phyloP scores from a whole-genome alignment of 345 rosid genomes.

The Populus alba region DNA sequence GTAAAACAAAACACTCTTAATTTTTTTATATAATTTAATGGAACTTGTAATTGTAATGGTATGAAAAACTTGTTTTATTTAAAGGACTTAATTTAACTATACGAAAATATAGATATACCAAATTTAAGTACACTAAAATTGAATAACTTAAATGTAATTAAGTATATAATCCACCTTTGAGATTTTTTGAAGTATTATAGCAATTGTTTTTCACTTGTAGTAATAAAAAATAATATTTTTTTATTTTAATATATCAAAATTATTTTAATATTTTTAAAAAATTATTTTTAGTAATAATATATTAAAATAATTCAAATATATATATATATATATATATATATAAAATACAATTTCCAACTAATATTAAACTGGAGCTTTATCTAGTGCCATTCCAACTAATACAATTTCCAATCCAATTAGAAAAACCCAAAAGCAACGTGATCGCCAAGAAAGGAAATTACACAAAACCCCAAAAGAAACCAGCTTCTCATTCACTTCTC shows the following conservation, averaged over 20 bases:
- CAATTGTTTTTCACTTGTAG: no score
- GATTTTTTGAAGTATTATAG: no score
- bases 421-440: neutral
- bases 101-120: neutral
- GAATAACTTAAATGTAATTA: neutral
- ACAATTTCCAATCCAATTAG: neutral
- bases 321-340: no score
- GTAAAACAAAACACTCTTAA: no score
- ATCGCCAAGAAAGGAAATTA: neutral
- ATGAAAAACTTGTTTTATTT: neutral
- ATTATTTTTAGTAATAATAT: no score
- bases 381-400: neutral
- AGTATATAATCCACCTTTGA: neutral
- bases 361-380: neutral
- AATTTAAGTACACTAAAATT: neutral
- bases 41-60: neutral
- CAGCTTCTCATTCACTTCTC: neutral
- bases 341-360: no score
- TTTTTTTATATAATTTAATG: no score
- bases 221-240: no score
- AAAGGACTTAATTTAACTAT: neutral
- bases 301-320: no score
- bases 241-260: no score
- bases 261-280: no score
- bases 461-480: neutral